Base-by-base conservation (phyloP, 1,284 basidiomycete species). In the Ceratobasidium sp. region DNA sequence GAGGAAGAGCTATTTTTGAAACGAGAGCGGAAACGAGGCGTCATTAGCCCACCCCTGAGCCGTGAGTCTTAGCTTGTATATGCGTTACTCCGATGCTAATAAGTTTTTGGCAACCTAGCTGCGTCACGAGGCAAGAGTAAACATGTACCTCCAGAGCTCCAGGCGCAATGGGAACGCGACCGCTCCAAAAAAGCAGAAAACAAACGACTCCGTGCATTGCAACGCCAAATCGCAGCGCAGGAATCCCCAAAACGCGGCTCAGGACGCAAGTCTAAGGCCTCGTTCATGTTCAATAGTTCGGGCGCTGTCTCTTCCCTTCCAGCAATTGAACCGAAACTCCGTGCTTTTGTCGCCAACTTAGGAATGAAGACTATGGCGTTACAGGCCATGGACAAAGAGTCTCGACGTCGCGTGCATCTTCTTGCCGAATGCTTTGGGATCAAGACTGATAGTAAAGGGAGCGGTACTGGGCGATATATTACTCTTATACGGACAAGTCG, bases 141-240 rank as follows among this genome's bases (percentile, higher is more conserved):
- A 79, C 83, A 85, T 52, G 87, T 96, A 67, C 90, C 93, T 0
- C 83, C 86, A 1, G 89, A 92, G 9, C 87, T 98, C 0, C 88
- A 88, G 78, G 89, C 85, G 0, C 93, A 92, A 80, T 97, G 95
- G 95, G 89, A 91, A 78, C 89, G 89, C 70, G 96, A 97, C 82
- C 92, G 95, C 1, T 85, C 87, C 73, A 93, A 91, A 85, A 98
- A 97, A 84, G 94, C 94, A 0, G 91, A 91, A 78, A 86, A 88
- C 83, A 97, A 95, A 83, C 88, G 86, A 3, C 87, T 89, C 52
- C 91, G 95, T 3, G 89, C 88, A 1, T 82, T 85, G 17, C 85
- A 86, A 78, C 85, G 89, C 9, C 82, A 86, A 33, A 84, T 84
- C 2, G 90, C 88, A 38, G 88, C 89, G 38, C 85, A 92, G 17